A percentile compares a stretch with the other conserved stretches of the same genome.
Conservation (phyloP, 2,329 filamentous ascomycete species). For the Lachnellula willkommii region DNA sequence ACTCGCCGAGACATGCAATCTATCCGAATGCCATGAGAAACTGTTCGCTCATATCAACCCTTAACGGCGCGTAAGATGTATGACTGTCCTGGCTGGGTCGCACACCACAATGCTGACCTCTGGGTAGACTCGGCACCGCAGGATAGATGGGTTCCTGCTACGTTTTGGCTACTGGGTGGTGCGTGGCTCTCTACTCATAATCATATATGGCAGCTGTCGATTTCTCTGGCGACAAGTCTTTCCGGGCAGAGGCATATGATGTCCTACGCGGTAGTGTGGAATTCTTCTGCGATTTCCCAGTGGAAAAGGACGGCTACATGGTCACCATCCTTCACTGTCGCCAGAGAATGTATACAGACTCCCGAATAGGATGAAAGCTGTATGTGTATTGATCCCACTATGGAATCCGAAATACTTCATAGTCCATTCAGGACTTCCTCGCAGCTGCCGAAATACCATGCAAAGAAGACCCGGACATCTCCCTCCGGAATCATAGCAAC, state of each 20-base stretch:
- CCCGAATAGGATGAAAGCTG: slow-evolving; percentile 15
- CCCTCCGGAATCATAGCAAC: neutral
- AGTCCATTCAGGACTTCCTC: slow-evolving; percentile 34
- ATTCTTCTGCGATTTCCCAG: slow-evolving; percentile 34
- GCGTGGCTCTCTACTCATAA: slow-evolving; percentile 38
- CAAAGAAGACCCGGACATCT: neutral
- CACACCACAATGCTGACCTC: slow-evolving; percentile 32
- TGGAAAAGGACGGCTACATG: slow-evolving; percentile 28
- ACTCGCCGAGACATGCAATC: slow-evolving; percentile 26
- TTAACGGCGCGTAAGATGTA: slow-evolving; percentile 31
- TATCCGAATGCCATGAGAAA: slow-evolving; percentile 35
- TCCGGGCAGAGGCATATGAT: slow-evolving; percentile 28
- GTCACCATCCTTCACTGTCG: slow-evolving; percentile 36
- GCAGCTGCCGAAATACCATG: slow-evolving; percentile 1
- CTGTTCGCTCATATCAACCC: slow-evolving; percentile 37
- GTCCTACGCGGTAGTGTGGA: slow-evolving; percentile 29
- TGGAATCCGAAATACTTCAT: slow-evolving; percentile 42
- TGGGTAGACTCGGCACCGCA: slow-evolving; percentile 33
- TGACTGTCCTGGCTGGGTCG: slow-evolving; percentile 27
- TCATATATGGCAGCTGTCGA: slow-evolving; percentile 37
- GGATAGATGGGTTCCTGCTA: slow-evolving; percentile 31
- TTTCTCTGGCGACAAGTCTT: slow-evolving; percentile 31
- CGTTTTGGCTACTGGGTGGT: slow-evolving; percentile 37
- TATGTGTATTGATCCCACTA: slow-evolving; percentile 39
- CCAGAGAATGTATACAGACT: slow-evolving; percentile 34